Evolutionary conservation across 345 rosid species (phyloP).

Genomic region (Citrus inodora): DNA sequence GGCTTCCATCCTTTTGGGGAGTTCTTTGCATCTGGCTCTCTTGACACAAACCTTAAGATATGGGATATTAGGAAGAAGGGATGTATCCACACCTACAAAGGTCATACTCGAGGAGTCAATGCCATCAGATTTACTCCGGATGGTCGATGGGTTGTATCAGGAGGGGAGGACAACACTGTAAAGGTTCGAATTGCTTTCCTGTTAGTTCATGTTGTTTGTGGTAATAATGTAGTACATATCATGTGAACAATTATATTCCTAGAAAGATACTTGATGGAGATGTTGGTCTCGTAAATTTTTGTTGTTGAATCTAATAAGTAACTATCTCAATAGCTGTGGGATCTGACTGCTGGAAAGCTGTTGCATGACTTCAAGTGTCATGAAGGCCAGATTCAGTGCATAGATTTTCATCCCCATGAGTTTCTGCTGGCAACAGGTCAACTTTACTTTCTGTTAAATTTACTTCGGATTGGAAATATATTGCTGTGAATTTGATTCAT

Average conservation of each 20-base stretch:
- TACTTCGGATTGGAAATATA: neutral
- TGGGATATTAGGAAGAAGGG: conserved; percentile 99
- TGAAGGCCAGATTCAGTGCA: conserved; percentile 93
- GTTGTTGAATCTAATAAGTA: neutral
- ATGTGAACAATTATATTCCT: neutral
- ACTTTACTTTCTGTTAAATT: conserved; percentile 14
- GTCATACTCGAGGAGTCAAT: conserved; percentile 96
- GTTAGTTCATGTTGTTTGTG: conserved; percentile 1
- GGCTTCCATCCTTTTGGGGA: conserved; percentile 99
- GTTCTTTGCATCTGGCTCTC: conserved; percentile 97
- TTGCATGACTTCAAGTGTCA: conserved; percentile 88
- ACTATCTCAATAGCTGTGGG: conserved; percentile 73
- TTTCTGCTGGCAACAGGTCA: conserved; percentile 94
- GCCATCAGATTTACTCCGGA: conserved; percentile 97
- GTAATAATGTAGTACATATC: neutral
- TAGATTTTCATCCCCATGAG: conserved; percentile 98
- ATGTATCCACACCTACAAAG: conserved; percentile 97
- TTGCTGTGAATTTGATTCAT: conserved; percentile 2
- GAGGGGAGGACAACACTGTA: conserved; percentile 93
- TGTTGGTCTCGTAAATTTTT: neutral
- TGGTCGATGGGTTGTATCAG: conserved; percentile 99
- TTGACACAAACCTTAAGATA: conserved; percentile 96
- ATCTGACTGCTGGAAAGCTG: conserved; percentile 96
- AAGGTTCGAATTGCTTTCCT: conserved; percentile 53
- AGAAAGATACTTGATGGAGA: neutral